Base-by-base conservation (phyloP, 169 alveolate species). In the Plasmodium sp. region DNA sequence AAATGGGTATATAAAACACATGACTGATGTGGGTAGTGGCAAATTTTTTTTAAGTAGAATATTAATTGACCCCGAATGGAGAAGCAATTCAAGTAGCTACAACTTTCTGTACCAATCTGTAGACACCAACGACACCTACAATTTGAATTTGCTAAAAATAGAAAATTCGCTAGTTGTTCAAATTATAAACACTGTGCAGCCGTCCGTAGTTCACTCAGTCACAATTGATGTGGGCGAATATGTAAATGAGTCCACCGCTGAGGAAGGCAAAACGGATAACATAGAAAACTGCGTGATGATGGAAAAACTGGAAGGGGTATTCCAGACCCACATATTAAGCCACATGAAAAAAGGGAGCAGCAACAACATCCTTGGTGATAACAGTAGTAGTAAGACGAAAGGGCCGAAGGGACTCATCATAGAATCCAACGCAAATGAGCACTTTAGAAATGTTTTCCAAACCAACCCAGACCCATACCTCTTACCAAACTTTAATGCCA, bases 51-150 rank as follows among this genome's bases (percentile, higher is more conserved):
- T 92, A 51, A 72, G 92, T 72, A 73, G 84, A 92, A 73, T 92
- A 92, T 81, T 92, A 82, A 71, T 92, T 48, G 85, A 92, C 41
- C 95, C 95, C 5, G 82, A 81, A 12, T 92, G 95, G 95, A 92
- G 72, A 77, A 81, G 75, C 14, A 82, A 82, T 72, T 72, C 83
- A 12, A 71, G 58, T 73, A 92, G 75, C 83, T 92, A 92, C 43
- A 92, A 81, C 58, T 92, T 92, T 71, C 39, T 39, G 31, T 92
- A 92, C 77, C 51, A 34, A 48, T 31, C 41, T 73, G 34, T 7
- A n/a, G 41, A 92, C 41, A 81, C 27, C n/a, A 51, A n/a, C 45
- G 74, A 92, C 22, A 92, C 71, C 22, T 92, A 81, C 45, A 92
- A 71, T 71, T 72, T 92, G 77, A 92, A 92, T 82, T 81, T 92